These are phyloP conservation scores for Leishmania turanica DNA, from an alignment of 208 protist genomes.

Conservation along the genomic window DNA sequence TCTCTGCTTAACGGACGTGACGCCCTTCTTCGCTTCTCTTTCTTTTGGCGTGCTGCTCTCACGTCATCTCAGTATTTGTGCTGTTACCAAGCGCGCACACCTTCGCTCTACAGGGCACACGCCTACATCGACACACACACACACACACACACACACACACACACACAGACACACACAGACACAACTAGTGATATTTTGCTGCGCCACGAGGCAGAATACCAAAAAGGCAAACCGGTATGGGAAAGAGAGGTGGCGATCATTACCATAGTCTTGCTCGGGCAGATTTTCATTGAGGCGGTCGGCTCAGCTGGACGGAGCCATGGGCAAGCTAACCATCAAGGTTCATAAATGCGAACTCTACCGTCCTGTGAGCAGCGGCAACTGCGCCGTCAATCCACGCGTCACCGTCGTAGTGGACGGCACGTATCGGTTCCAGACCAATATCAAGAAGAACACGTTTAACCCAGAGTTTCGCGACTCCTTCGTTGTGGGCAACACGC, in stretches of 20 bases:
- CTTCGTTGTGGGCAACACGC: constrained; percentile 80
- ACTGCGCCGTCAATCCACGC: constrained; percentile 42
- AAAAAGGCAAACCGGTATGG: background rate
- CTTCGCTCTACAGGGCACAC: background rate
- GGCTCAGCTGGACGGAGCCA: constrained; percentile 14
- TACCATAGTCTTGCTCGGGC: background rate
- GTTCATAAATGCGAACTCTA: constrained; percentile 57
- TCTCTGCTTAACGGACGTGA: background rate
- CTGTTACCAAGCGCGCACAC: background rate
- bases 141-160: background rate
- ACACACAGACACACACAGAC: background rate
- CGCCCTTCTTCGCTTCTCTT: background rate
- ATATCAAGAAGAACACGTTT: constrained; percentile 43
- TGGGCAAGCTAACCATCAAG: constrained; percentile 67
- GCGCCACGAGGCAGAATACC: too few relatives aligned
- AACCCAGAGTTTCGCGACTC: constrained; percentile 54
- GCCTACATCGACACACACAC: background rate
- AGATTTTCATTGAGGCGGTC: background rate
- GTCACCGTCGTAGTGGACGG: constrained; percentile 68
- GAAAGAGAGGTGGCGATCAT: background rate
- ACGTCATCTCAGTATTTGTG: background rate
- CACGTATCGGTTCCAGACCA: constrained; percentile 73
- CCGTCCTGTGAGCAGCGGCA: constrained; percentile 33
- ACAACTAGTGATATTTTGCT: background rate
- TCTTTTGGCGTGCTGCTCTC: background rate